Evolutionary conservation across 352 stramenopile genomes (phyloP).

Genomic region (Globisporangium rhizosaccharum): DNA sequence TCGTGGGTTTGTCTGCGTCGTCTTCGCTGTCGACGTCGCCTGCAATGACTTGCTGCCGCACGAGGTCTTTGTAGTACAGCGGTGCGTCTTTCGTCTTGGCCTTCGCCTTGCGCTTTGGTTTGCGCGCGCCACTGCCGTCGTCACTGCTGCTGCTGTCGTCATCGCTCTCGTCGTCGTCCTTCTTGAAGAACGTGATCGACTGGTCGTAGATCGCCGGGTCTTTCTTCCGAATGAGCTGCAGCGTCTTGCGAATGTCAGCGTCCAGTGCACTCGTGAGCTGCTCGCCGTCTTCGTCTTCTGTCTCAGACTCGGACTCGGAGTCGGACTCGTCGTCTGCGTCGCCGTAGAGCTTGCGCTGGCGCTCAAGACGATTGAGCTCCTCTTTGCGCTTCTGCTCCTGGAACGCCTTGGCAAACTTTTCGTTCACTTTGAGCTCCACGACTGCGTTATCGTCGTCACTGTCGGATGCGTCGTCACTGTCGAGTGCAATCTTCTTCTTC

Average conservation of each 20-base stretch:
- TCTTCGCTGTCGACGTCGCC: slow-evolving; percentile 73
- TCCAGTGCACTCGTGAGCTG: slow-evolving; percentile 71
- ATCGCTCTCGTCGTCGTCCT: slow-evolving; percentile 19
- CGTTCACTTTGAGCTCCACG: slow-evolving; percentile 69
- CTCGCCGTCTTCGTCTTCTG: slow-evolving; percentile 81
- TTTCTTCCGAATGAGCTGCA: slow-evolving; percentile 88
- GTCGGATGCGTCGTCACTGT: not conserved
- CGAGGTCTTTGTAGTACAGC: slow-evolving; percentile 93
- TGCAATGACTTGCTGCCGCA: slow-evolving; percentile 92
- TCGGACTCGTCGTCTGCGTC: slow-evolving; percentile 34
- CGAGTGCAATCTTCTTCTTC: not conserved
- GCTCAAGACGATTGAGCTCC: slow-evolving; percentile 56
- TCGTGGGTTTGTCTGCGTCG: slow-evolving; percentile 47
- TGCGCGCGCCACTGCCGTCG: slow-evolving; percentile 10
- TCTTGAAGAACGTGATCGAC: slow-evolving; percentile 87
- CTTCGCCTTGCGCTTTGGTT: slow-evolving; percentile 22
- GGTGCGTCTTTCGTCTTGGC: slow-evolving; percentile 30
- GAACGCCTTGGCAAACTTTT: slow-evolving; percentile 70
- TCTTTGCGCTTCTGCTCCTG: slow-evolving; percentile 78
- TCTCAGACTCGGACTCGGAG: slow-evolving; percentile 71
- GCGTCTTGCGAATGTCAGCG: slow-evolving; percentile 71
- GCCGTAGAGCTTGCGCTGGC: slow-evolving; percentile 29
- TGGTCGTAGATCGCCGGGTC: slow-evolving; percentile 92
- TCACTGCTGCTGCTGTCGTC: slow-evolving; percentile 19
- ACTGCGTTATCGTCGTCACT: slow-evolving; percentile 9